Evolutionary conservation across 2,329 filamentous ascomycete species (phyloP).

Genomic region (Monosporascus ibericus): DNA sequence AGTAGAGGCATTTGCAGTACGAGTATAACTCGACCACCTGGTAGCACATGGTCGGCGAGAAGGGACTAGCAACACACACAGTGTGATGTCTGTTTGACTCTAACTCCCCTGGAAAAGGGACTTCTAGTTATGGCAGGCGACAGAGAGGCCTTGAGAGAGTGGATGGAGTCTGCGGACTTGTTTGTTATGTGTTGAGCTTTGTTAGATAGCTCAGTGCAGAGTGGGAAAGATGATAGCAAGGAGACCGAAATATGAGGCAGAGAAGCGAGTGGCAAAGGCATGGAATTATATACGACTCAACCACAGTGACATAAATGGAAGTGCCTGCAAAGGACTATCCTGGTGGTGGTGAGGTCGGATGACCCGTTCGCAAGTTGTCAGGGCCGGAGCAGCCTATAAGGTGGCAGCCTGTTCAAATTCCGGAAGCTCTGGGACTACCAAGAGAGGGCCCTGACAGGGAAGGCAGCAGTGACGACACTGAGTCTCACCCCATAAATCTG

Average conservation of each 20-base stretch:
- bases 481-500: slow-evolving; percentile 22
- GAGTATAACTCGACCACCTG: slow-evolving; percentile 82
- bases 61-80: neutral
- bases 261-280: neutral
- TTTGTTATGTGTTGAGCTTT: neutral
- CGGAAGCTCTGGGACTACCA: slow-evolving; percentile 7
- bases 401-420: slow-evolving; percentile 30
- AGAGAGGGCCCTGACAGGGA: slow-evolving; percentile 12
- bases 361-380: neutral
- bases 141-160: neutral
- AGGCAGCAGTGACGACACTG: slow-evolving; percentile 23
- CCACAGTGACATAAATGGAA: slow-evolving; percentile 18
- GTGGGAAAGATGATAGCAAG: neutral
- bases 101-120: neutral
- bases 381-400: slow-evolving; percentile 46
- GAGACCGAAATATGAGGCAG: neutral
- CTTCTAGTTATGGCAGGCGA: neutral
- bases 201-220: neutral
- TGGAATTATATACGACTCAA: neutral
- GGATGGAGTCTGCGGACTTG: neutral
- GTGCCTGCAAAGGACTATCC: slow-evolving; percentile 12
- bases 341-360: slow-evolving; percentile 3
- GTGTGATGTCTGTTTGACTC: neutral
- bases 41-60: slow-evolving; percentile 62
- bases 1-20: slow-evolving; percentile 82